phyloP scores from a whole-genome alignment of 805 yeast genomes.

The Zygoascus tannicola region DNA sequence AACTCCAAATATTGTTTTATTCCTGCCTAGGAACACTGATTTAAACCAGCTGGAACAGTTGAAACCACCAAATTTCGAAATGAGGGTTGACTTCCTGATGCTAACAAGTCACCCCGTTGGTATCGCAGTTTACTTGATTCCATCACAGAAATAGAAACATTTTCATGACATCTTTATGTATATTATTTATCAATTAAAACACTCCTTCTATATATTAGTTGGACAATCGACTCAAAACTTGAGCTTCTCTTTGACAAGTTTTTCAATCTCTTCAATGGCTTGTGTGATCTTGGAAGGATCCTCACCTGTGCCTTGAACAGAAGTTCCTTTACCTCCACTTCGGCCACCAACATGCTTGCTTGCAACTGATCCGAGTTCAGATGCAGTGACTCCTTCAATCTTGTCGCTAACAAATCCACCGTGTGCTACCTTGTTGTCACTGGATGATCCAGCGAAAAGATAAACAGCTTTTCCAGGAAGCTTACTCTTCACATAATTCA shows the following conservation, averaged over 20 bases:
- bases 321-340: slow-evolving; percentile 97
- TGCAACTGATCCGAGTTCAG: slow-evolving; percentile 62
- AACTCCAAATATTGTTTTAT: slow-evolving; percentile 13
- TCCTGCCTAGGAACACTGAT: slow-evolving; percentile 19
- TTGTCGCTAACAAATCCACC: slow-evolving; percentile 80
- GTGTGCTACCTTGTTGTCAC: slow-evolving; percentile 76
- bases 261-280: slow-evolving; percentile 66
- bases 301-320: slow-evolving; percentile 95
- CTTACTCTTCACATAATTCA: slow-evolving; percentile 70
- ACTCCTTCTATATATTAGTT: not conserved
- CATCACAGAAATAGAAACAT: not conserved
- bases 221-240: not conserved
- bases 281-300: slow-evolving; percentile 56
- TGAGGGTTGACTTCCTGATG: slow-evolving; percentile 9
- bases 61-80: slow-evolving; percentile 1
- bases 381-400: slow-evolving; percentile 60
- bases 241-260: slow-evolving; percentile 33
- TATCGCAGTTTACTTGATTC: slow-evolving; percentile 12
- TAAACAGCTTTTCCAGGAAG: slow-evolving; percentile 68
- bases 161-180: not conserved
- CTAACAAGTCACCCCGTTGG: slow-evolving; percentile 13
- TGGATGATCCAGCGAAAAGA: slow-evolving; percentile 49
- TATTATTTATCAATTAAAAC: not conserved
- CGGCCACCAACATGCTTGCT: slow-evolving; percentile 81
- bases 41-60: slow-evolving; percentile 12